phyloP scores from a whole-genome alignment of 1,284 basidiomycete genomes.

The Ustilago loliicola region DNA sequence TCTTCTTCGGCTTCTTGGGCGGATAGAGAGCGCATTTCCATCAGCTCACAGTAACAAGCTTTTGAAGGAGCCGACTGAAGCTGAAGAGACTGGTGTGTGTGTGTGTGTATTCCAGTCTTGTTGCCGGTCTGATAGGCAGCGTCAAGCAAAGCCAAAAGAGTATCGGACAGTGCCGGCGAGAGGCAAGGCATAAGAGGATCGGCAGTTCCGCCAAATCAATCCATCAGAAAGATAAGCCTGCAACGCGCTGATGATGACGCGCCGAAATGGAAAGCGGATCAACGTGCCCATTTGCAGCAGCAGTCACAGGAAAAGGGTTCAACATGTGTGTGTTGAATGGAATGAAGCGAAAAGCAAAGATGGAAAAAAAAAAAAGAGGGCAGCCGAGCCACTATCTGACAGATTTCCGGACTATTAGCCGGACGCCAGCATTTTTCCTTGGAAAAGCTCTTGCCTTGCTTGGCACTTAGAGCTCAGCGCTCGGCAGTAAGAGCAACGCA shows the following conservation, averaged over 20 bases:
- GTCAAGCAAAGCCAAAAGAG: not conserved
- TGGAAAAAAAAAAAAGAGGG: not conserved
- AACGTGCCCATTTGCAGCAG: not conserved
- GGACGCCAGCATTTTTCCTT: slow-evolving; percentile 5
- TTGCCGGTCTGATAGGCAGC: slow-evolving; percentile 48
- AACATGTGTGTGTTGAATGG: no score
- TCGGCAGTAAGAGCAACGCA: not conserved
- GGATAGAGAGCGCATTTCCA: no score
- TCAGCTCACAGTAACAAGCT: no score
- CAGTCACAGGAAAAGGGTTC: not conserved
- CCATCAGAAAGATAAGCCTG: not conserved
- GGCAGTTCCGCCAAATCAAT: not conserved
- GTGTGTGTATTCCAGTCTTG: slow-evolving; percentile 23
- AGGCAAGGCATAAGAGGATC: not conserved
- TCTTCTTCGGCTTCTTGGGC: slow-evolving; percentile 17
- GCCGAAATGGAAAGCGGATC: slow-evolving; percentile 5
- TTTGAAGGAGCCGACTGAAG: not conserved
- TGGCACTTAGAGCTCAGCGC: no score
- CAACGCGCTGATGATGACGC: slow-evolving; percentile 8
- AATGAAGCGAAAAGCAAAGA: not conserved
- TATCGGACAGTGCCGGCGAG: no score
- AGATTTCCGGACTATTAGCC: slow-evolving; percentile 40
- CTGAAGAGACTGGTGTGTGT: not conserved
- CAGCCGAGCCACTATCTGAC: slow-evolving; percentile 9
- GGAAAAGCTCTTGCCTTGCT: not conserved